Conservation (phyloP, 2,329 filamentous ascomycete species). For the Alternaria alternata region DNA sequence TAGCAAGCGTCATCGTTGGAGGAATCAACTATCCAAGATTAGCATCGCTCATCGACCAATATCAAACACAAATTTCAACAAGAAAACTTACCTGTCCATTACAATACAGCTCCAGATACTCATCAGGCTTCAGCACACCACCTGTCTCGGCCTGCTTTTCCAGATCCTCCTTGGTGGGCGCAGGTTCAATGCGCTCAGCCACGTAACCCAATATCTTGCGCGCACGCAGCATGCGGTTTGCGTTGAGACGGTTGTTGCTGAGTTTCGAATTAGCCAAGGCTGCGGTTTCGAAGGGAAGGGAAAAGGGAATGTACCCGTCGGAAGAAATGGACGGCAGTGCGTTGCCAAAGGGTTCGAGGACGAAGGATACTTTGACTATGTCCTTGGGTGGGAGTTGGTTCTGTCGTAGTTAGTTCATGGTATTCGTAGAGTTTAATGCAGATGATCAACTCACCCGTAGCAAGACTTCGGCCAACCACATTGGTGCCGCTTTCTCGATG, state of each 20-base stretch:
- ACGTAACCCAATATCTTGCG: conserved; percentile 95
- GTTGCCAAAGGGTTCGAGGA: conserved; percentile 82
- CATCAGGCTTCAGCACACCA: conserved; percentile 73
- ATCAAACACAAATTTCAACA: background rate
- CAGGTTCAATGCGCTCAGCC: conserved; percentile 84
- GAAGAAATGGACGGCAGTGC: conserved; percentile 76
- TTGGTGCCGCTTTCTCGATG: conserved; percentile 85
- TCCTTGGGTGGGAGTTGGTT: conserved; percentile 87
- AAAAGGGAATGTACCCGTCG: conserved; percentile 65
- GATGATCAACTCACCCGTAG: conserved; percentile 63
- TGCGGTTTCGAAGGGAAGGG: conserved; percentile 35
- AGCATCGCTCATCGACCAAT: background rate
- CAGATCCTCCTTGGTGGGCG: conserved; percentile 66
- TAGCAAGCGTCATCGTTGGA: conserved; percentile 90
- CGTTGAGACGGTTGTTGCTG: conserved; percentile 88
- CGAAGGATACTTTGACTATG: conserved; percentile 94
- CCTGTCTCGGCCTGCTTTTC: conserved; percentile 46
- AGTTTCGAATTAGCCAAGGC: conserved; percentile 35
- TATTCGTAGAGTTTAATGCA: background rate
- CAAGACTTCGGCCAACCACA: conserved; percentile 91
- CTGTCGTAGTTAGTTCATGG: conserved; percentile 47
- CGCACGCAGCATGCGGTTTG: conserved; percentile 93
- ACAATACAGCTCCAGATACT: conserved; percentile 94
- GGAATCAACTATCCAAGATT: conserved; percentile 64
- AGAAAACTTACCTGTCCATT: conserved; percentile 77